Evolutionary conservation across 164 flowering plant genomes (phyloP).

Genomic region (Echeveria elegans): DNA sequence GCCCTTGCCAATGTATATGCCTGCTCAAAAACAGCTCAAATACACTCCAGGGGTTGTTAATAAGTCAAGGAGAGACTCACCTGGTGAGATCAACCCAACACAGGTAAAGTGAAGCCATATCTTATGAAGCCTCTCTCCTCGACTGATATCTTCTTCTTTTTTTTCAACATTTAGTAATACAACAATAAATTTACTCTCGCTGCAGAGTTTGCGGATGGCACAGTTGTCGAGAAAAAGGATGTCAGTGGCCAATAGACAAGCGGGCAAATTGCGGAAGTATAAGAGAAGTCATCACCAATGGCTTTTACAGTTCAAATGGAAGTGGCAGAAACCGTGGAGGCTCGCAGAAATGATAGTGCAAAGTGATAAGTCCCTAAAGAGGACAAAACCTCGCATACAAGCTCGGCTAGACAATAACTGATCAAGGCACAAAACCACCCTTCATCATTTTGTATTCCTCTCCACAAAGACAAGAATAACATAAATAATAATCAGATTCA

Average conservation of each 20-base stretch:
- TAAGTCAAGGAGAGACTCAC: constrained; percentile 49
- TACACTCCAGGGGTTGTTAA: constrained; percentile 82
- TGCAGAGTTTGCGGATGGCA: constrained; percentile 71
- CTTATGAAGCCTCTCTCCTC: constrained; percentile 18
- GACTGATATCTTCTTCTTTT: constrained; percentile 15
- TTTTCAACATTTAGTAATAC: constrained; percentile 54
- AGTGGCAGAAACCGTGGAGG: constrained; percentile 98
- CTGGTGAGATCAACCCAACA: constrained; percentile 43
- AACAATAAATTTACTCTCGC: background rate
- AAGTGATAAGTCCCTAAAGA: constrained; percentile 78
- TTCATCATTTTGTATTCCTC: background rate
- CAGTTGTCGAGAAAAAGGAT: constrained; percentile 64
- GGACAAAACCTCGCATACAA: constrained; percentile 54
- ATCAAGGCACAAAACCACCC: background rate
- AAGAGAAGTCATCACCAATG: constrained; percentile 94
- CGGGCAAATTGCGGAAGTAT: constrained; percentile 88
- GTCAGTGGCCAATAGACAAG: constrained; percentile 57
- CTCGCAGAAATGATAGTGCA: constrained; percentile 88
- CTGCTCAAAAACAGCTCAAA: constrained; percentile 86
- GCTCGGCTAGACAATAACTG: constrained; percentile 38
- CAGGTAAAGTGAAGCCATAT: constrained; percentile 48
- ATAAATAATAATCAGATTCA: background rate
- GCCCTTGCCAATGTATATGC: constrained; percentile 60
- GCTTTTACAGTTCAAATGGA: constrained; percentile 93
- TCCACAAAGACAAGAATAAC: background rate